phyloP scores from a whole-genome alignment of 2,329 filamentous ascomycete species.

The Epichloe coenophiala region DNA sequence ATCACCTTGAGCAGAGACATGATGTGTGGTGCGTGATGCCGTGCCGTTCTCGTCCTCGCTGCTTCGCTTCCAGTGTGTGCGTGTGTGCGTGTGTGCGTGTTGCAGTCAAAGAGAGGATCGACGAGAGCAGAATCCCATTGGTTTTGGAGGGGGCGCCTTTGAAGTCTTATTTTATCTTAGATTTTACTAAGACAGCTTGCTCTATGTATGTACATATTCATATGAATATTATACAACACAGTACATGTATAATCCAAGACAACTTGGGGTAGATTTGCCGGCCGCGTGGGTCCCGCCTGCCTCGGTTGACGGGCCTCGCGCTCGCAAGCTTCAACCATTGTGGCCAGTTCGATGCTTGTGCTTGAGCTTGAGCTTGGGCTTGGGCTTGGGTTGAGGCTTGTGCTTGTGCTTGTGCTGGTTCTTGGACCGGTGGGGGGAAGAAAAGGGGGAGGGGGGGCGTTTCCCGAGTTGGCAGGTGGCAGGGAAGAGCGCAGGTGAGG shows the following conservation, averaged over 20 bases:
- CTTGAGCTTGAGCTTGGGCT: not conserved
- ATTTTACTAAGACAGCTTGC: not conserved
- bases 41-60: too few relatives aligned
- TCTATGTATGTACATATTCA: not conserved
- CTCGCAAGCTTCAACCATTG: not conserved
- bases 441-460: too few relatives aligned
- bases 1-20: constrained; percentile 5
- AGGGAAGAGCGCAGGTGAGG: not conserved
- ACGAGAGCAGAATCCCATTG: too few relatives aligned
- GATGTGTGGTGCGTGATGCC: not conserved
- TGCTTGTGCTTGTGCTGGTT: not conserved
- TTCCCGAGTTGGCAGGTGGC: not conserved
- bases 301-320: not conserved
- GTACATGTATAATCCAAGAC: not conserved
- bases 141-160: too few relatives aligned
- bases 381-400: not conserved
- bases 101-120: too few relatives aligned
- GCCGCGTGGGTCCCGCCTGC: not conserved
- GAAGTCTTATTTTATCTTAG: too few relatives aligned
- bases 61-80: not conserved
- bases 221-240: not conserved
- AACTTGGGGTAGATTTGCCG: not conserved
- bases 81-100: too few relatives aligned
- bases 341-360: not conserved
- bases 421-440: not conserved